Percentiles rank a stretch among this genome's conserved stretches.
Evolutionary conservation across 108 stramenopile genomes (phyloP).

Genomic region (Cyclostephanos invisitatus): DNA sequence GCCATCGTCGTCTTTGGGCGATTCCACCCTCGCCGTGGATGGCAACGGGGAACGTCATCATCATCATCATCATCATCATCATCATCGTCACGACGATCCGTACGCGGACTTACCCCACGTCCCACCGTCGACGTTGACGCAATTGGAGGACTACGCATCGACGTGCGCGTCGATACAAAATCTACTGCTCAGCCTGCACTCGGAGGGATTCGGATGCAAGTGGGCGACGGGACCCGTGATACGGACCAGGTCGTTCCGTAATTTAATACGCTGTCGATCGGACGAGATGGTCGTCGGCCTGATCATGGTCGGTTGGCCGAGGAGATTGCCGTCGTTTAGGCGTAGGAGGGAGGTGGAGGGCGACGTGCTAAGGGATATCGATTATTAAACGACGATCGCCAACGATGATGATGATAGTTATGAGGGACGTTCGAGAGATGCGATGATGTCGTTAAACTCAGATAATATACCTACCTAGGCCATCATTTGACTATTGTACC

Average conservation of each 20-base stretch:
- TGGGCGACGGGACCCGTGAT: conserved; percentile 80
- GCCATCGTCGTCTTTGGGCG: neutral
- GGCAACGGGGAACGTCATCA: neutral
- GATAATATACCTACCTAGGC: too few relatives aligned
- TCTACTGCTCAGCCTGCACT: conserved; percentile 64
- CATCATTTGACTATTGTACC: neutral
- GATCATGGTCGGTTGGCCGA: conserved; percentile 73
- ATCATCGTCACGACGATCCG: neutral
- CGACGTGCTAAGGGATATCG: conserved; percentile 43
- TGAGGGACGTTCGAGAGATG: too few relatives aligned
- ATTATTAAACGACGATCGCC: conserved; percentile 7
- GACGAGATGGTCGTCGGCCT: conserved; percentile 70
- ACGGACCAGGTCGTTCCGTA: conserved; percentile 65
- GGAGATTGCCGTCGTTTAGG: conserved; percentile 32
- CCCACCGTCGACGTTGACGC: conserved; percentile 56
- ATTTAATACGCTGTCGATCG: conserved; percentile 48
- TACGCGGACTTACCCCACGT: conserved; percentile 55
- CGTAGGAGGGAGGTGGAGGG: conserved; percentile 27
- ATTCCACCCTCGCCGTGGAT: too few relatives aligned
- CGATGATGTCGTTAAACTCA: too few relatives aligned
- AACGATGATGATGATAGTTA: too few relatives aligned
- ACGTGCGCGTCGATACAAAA: conserved; percentile 78
- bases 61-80: neutral
- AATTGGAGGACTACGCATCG: conserved; percentile 79
- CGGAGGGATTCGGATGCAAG: conserved; percentile 66